Evolutionary conservation across 768 basidiomycete genomes (phyloP), one percentile per base, ranked within the genome.

Genomic region (Leccinum boreale): DNA sequence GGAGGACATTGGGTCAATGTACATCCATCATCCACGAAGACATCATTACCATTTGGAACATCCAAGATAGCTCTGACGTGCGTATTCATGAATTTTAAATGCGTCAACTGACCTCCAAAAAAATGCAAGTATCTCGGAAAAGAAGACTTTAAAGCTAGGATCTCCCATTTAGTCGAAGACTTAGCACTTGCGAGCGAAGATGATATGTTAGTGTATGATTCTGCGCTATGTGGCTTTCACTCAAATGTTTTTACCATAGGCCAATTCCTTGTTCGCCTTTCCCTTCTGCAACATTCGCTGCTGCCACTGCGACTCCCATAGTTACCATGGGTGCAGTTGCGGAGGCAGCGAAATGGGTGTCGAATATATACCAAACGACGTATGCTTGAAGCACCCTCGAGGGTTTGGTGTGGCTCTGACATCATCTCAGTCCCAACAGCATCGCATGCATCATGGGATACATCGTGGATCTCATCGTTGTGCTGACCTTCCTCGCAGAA

Each of bases 41-140:
- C 7, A 59, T 59, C 17, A 39, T 59, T 35, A 28, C 42, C n/a
- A 56, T 59, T 5, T 59, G 58, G 58, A 59, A 59, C 15, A 39
- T 56, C 5, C 19, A 47, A 10, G 58, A 59, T 39, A 11, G 19
- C 14, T 56, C 35, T 21, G 50, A 28, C 19, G 58, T 59, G 45
- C 31, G 58, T 56, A 8, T 19, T n/a, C 44, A 11, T 15, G 4
- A 14, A 26, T n/a, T 6, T 15, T 1, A 9, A 24, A 11, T 35
- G 12, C 2, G 17, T 28, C 26, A 26, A 36, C 33, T 55, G 46
- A 48, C 31, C 17, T 31, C 14, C n/a, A n/a, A 21, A 12, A 10
- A n/a, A 15, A 15, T 15, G 11, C 6, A 26, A 59, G 58, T 59
- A 59, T 28, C 58, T 59, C 19, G 49, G 19, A 14, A 15, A 24